Base-by-base conservation (phyloP, 1,139 yeast genomes). In the Hemisphaericaspora xylofermentans region DNA sequence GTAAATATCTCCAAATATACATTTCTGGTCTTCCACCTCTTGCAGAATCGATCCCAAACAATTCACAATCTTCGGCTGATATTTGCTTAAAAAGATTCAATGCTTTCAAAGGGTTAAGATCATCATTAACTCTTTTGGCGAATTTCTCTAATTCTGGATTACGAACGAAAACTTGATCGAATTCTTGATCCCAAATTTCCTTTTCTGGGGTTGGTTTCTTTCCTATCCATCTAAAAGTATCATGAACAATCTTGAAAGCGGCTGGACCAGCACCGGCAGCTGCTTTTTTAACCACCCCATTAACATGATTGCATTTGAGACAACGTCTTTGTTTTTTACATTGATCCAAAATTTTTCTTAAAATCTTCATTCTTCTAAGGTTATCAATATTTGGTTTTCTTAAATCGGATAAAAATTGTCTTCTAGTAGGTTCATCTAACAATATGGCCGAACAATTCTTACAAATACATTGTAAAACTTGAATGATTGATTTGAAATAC, bases 201-300 rank as follows among this genome's bases (percentile, higher is more conserved):
- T 89, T 89, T 58, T 94, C 98, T 4, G 86, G 86, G 1, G 91
- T 84, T 9, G 82, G 75, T 56, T 87, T 89, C 66, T 94, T 94
- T 43, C 98, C 97, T 30, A 88, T 78, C 93, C 96, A 93, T 58
- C 98, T 76, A 68, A 87, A 94, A 22, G 96, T 87, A 63, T 94
- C 98, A 62, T 94, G 99, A 43, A 94, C 87, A 49, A 94, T 88
- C 59, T 93, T 93, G 48, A 94, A 71, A 1, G 98, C 93, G 0
- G 94, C 93, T n/a, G 93, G 86, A 29, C 93, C 89, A 2, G 88
- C 84, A 38, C 94, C 94, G 24, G 87, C 80, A 3, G 98, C 98
- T 2, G 97, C 97, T 60, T 89, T 93, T 61, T 94, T 94, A 25
- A 94, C 98, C 43, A 93, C 98, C 52, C 99, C 99, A 57, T 94